Evolutionary conservation across 257 asterid species (phyloP), one percentile per base, ranked within the genome.

Genomic region (Asclepias syriaca): DNA sequence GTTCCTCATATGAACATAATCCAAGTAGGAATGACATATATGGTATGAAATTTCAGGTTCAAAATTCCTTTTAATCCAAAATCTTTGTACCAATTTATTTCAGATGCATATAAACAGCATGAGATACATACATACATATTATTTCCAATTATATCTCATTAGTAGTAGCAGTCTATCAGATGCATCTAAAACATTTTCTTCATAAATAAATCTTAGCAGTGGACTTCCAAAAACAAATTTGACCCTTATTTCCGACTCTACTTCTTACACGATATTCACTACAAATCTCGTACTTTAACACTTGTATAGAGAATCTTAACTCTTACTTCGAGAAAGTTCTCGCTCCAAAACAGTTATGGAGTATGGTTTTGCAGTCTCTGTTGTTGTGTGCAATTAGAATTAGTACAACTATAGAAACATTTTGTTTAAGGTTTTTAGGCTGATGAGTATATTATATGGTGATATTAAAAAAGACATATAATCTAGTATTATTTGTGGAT

Each of bases 1-100:
- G 98, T 90, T 57, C 99, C 99, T 76, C 98, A 90, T 69, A 86
- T 82, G 86, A 85, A 90, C 64, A 79, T 92, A 12, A 84, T 95
- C 59, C 89, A 82, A 80, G 99, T 95, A 66, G 86, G 94, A 43
- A 88, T 86, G 89, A 92, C 97, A 19, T 90, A 88, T 70, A 90
- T 90, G 98, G 99, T 95, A 34, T 92, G 88, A 16, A 59, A 29
- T 19, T 74, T 46, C 9, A 51, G 1, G 9, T 16, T 14, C 50
- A 19, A 39, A 21, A 49, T 59, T 10, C 53, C 21, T 19, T 0
- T 43, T 8, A 8, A 43, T 43, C 32, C 34, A 5, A 54, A n/a
- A 43, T 43, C 46, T 16, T 39, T 49, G 5, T 49, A 63, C 65
- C 49, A 11, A n/a, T 39, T 24, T 14, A 46, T 74, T 56, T 24